Evolutionary conservation across 495 filamentous ascomycete genomes (phyloP), one percentile per base, ranked within the genome.

Genomic region (Hypoxylon cercidicola): DNA sequence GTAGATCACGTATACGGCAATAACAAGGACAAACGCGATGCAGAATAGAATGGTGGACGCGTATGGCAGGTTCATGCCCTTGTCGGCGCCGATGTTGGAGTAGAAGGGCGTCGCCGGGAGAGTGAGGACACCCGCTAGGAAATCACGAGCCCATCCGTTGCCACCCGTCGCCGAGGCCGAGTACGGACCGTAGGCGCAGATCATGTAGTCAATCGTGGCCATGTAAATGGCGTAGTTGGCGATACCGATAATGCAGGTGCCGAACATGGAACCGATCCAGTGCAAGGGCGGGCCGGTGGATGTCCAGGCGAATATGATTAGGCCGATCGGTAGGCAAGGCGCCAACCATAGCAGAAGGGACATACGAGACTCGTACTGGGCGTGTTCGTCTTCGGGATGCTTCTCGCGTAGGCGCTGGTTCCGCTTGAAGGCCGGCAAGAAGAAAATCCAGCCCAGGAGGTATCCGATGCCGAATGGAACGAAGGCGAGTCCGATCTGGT

Each of bases 161-260:
- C 88, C 88, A 16, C 90, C 90, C 1, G 90, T 93, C 0, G 90
- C 90, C 0, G 90, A 92, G 3, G 90, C 89, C 21, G 89, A 87
- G 72, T 92, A 93, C 0, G 87, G 88, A 0, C 90, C 90, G 71
- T 93, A 93, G 1, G 88, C 84, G 40, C 84, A 87, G n/a, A 93
- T 85, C 90, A 92, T 93, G 77, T 93, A 93, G 64, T 93, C 90
- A 57, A 93, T 90, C 0, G 90, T 92, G 0, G 88, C 89, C 89
- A 92, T 91, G 75, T 90, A 90, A 64, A 90, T 89, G 45, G 82
- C 79, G 62, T 89, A 90, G 67, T 90, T 89, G 20, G 88, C 87
- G 54, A 89, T 88, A 8, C 85, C 87, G 55, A 90, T 87, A n/a
- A 89, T 69, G 18, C 79, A 78, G 1, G 79, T 77, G 44, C 87